These are phyloP conservation scores for Roridomyces roridus DNA, from an alignment of 768 basidiomycete species.

Conservation along the genomic window DNA sequence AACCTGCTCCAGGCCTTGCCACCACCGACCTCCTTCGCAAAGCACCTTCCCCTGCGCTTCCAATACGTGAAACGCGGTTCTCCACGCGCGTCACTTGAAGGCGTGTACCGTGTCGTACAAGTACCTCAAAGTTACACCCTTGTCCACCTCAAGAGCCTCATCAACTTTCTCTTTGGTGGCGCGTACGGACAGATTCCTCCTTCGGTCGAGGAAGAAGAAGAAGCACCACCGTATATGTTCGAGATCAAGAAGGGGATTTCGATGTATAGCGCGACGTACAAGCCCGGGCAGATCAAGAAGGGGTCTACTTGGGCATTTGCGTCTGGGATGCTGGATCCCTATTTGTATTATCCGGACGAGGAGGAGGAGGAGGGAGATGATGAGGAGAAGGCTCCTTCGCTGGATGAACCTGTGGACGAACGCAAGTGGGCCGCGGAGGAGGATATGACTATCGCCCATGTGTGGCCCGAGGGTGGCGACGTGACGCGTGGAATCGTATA, in stretches of 20 bases:
- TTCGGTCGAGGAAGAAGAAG: slow-evolving; percentile 22
- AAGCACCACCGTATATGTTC: slow-evolving; percentile 60
- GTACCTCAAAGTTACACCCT: slow-evolving; percentile 77
- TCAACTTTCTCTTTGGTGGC: slow-evolving; percentile 64
- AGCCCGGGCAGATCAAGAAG: slow-evolving; percentile 58
- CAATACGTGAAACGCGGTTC: slow-evolving; percentile 22
- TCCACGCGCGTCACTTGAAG: slow-evolving; percentile 41
- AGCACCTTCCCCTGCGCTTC: slow-evolving; percentile 62
- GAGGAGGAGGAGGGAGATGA: slow-evolving; percentile 40
- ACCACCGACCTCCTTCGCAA: slow-evolving; percentile 54
- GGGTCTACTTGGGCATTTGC: slow-evolving; percentile 55
- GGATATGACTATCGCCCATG: slow-evolving; percentile 62
- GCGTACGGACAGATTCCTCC: slow-evolving; percentile 18
- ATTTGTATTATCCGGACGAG: slow-evolving; percentile 46
- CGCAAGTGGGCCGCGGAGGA: slow-evolving; percentile 79
- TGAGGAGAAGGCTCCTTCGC: slow-evolving; percentile 43
- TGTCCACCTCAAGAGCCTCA: slow-evolving; percentile 64
- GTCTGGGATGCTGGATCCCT: slow-evolving; percentile 60
- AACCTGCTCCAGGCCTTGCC: slow-evolving; percentile 47
- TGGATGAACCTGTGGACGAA: slow-evolving; percentile 35
- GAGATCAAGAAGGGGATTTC: slow-evolving; percentile 58
- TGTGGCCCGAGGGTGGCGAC: slow-evolving; percentile 59
- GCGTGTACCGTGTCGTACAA: slow-evolving; percentile 68
- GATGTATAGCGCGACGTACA: slow-evolving; percentile 46
- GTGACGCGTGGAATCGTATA: slow-evolving; percentile 61